These are phyloP conservation scores for Pleodorina starrii DNA, from an alignment of 139 green algal species.

Conservation along the genomic window DNA sequence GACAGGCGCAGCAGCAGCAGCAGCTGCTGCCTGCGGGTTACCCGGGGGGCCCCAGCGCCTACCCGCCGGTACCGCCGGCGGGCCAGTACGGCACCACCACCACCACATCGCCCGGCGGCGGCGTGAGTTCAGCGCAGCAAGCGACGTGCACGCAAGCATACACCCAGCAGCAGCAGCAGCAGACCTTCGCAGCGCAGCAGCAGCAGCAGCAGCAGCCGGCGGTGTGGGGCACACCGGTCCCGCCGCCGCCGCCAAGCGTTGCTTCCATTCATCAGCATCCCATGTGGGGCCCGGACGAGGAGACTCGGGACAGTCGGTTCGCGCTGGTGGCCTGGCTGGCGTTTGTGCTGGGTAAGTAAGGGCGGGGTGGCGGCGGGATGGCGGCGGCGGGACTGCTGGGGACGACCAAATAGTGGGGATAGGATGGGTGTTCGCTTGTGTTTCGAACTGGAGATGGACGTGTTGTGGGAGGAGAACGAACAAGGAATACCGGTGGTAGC, in stretches of 20 bases:
- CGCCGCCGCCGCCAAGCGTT: not conserved
- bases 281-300: constrained; percentile 12
- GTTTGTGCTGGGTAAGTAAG: constrained; percentile 32
- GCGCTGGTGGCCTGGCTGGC: not conserved
- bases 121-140: not conserved
- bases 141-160: too few relatives aligned
- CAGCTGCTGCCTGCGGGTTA: not conserved
- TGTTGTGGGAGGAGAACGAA: too few relatives aligned
- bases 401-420: not conserved
- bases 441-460: too few relatives aligned
- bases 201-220: not conserved
- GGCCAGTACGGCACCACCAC: too few relatives aligned
- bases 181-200: not conserved
- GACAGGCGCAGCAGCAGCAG: too few relatives aligned
- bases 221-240: not conserved
- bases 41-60: not conserved
- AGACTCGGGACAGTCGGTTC: constrained; percentile 22
- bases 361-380: not conserved
- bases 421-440: too few relatives aligned
- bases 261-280: constrained; percentile 5
- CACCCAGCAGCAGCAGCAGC: too few relatives aligned
- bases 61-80: not conserved
- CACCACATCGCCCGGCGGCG: not conserved
- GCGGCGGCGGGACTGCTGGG: too few relatives aligned
- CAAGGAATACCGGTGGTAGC: too few relatives aligned